Percentiles rank a stretch among this genome's conserved stretches.
Conservation (phyloP, 1,284 basidiomycete species). For the Leccinum insolens region DNA sequence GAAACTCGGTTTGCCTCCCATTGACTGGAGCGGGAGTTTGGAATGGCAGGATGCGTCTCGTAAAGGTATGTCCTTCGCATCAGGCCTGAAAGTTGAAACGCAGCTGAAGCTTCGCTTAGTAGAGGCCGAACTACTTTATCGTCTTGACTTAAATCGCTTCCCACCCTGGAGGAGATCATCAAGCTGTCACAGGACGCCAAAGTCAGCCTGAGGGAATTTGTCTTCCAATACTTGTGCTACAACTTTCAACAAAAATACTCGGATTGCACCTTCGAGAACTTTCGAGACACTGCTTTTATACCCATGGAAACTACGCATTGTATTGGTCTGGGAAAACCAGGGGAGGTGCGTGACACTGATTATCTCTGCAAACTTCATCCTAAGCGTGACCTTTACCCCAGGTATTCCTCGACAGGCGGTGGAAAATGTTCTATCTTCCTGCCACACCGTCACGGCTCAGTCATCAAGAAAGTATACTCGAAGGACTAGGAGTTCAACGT, state of each 20-base stretch:
- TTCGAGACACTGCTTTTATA: conserved; percentile 69
- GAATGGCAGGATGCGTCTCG: conserved; percentile 62
- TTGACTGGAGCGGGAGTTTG: conserved; percentile 70
- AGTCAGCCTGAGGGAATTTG: conserved; percentile 44
- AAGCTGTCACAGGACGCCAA: conserved; percentile 49
- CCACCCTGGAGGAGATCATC: conserved; percentile 69
- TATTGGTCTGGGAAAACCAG: conserved; percentile 60
- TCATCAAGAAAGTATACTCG: conserved; percentile 47
- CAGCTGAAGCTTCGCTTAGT: not conserved
- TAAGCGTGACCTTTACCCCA: conserved; percentile 31
- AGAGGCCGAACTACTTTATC: conserved; percentile 55
- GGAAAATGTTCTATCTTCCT: conserved; percentile 74
- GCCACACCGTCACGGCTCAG: conserved; percentile 48
- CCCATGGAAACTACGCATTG: conserved; percentile 58
- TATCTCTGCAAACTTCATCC: not conserved
- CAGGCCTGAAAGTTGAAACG: not conserved
- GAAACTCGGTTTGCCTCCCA: conserved; percentile 72
- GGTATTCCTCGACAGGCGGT: conserved; percentile 74
- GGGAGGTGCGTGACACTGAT: conserved; percentile 48
- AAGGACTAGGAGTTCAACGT: conserved; percentile 71
- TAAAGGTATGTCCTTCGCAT: not conserved
- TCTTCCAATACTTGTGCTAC: conserved; percentile 76
- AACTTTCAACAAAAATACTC: conserved; percentile 63
- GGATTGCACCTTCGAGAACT: conserved; percentile 57
- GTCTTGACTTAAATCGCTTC: conserved; percentile 71